Base-by-base conservation (phyloP, 2,329 filamentous ascomycete species). In the Claviceps maximensis region DNA sequence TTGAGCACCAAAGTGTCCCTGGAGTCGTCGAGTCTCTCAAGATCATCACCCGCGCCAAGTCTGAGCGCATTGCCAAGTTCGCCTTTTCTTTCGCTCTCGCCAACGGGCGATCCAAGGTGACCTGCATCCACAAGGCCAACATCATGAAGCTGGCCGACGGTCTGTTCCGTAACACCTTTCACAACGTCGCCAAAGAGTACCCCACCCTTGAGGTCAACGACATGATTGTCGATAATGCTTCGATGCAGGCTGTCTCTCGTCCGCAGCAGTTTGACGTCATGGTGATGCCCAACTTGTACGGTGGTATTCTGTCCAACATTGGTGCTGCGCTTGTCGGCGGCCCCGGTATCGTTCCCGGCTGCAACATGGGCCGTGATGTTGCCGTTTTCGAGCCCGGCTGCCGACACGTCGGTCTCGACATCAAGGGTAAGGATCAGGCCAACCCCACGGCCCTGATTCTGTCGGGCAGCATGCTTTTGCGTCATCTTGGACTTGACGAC, bases 71-170 rank as follows among this genome's bases (percentile, higher is more conserved):
- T 67, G 89, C 91, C 75, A 95, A 95, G 76, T 98, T 98, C 69
- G 93, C 93, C 60, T 97, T 97, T 72, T 86, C 87, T 69, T 98
- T 98, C 67, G 93, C 93, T 55, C 85, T 97, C 55, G 93, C 93
- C 73, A 98, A 98, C 81, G 91, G 94, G 82, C 84, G 93, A 70
- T 91, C 94, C 80, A 97, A 97, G 86, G 89, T 98, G 54, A 97
- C 93, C 61, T 96, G 91, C 78, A 97, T 98, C 69, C 93, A 98
- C 86, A 98, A 98, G 82, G 93, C 93, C 75, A 98, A 98, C 81
- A 98, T 98, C 78, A 98, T 98, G 93, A 98, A 98, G 82, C 81
- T 98, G 55, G 91, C 90, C 70, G 93, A 98, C 64, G 93, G 93
- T 74, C 87, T 98, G 54, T 98, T 98, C 88, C 87, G 93, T 71